Evolutionary conservation across 164 flowering plant species (phyloP), one percentile per base, ranked within the genome.

Genomic region (Nymphaea colorata): DNA sequence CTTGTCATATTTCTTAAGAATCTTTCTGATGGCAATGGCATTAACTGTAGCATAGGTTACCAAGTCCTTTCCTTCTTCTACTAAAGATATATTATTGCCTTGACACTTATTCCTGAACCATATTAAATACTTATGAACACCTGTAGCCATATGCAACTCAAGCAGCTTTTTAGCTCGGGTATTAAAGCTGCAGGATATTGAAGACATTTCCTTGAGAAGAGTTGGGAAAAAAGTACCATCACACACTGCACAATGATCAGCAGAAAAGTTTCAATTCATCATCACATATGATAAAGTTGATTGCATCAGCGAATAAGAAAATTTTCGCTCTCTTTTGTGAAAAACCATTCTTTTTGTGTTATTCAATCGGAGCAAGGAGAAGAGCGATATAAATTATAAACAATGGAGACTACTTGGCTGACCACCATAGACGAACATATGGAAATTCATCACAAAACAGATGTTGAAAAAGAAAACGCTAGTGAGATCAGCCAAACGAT

Each of bases 1-100:
- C 90, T 93, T 93, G 65, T 93, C 98, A 69, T 93, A 93, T 74
- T 93, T 93, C 84, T 93, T 93, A 1, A 91, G 83, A 71, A 93
- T 91, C 77, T 93, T 93, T 12, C 95, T 77, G 53, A 93, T 75
- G n/a, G 98, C 97, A 72, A 81, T 78, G 59, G 97, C 90, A 66
- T 93, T 88, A 63, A 91, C 81, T 68, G 89, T 75, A 4, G 97
- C 98, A 78, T 93, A 93, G 16, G 81, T 81, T 6, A 89, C 97
- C 45, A 93, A 79, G 64, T 93, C 97, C 65, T 82, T 84, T 64
- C 97, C 92, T 78, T 93, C 97, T 77, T 89, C 81, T 68, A 85
- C 78, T 64, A 89, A 76, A 41, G 77, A 78, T 67, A 63, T 73
- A 66, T 89, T 97, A 76, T 78, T 79, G 15, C 84, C 74, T 68